Evolutionary conservation across 352 stramenopile genomes (phyloP).

Genomic region (Globisporangium uncinulatum): DNA sequence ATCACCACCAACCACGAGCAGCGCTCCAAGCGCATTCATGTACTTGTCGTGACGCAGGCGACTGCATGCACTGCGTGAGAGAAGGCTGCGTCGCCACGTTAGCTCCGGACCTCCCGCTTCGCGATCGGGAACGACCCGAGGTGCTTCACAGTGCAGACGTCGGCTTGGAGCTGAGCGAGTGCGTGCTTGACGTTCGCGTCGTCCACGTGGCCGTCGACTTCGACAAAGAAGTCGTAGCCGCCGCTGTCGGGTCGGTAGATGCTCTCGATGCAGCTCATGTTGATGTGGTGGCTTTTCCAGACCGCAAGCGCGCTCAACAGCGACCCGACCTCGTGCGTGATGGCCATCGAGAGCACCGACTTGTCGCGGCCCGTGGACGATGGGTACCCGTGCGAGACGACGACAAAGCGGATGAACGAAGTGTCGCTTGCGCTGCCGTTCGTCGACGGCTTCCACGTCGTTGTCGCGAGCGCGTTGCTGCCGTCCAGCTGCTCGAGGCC

Average conservation of each 20-base stretch:
- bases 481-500: constrained; percentile 47
- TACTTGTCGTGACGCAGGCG: constrained; percentile 6
- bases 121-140: constrained; percentile 76
- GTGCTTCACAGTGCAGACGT: constrained; percentile 65
- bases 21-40: background rate
- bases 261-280: constrained; percentile 83
- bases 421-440: constrained; percentile 12
- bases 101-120: constrained; percentile 41
- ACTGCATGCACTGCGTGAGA: no score
- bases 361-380: constrained; percentile 75
- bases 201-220: constrained; percentile 74
- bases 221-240: constrained; percentile 85
- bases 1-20: constrained; percentile 1
- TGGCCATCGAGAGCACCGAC: constrained; percentile 77
- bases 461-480: constrained; percentile 38
- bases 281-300: constrained; percentile 78
- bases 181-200: constrained; percentile 55
- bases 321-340: constrained; percentile 86
- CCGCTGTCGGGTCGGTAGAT: constrained; percentile 69
- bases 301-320: constrained; percentile 72
- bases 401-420: constrained; percentile 68
- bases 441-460: constrained; percentile 27
- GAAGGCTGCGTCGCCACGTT: constrained; percentile 20
- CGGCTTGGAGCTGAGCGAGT: constrained; percentile 41
- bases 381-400: constrained; percentile 62